Evolutionary conservation across 2,329 filamentous ascomycete genomes (phyloP), one percentile per base, ranked within the genome.

Genomic region (Aspergillus awamori): DNA sequence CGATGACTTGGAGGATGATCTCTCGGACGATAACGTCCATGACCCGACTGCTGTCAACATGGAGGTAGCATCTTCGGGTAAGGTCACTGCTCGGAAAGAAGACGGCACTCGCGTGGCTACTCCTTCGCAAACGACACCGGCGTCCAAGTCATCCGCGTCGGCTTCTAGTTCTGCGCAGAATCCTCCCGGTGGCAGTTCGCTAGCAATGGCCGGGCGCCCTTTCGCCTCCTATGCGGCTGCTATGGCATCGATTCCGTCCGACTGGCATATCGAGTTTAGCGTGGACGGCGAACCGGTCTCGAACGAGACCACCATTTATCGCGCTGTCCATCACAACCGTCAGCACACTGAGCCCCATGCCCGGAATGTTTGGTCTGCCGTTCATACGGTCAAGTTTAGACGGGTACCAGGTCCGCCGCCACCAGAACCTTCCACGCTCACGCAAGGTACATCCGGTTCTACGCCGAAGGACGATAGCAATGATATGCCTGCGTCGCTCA

Each of bases 181-280:
- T 20, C 64, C 69, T 4, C 64, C 61, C 26, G 64, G 65, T 6
- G 69, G 67, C 69, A 65, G 77, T 55, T 80, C 86, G 0, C 81
- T 88, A 15, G 84, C 88, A 1, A 77, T 66, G 71, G 75, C 81
- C 36, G 75, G 77, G 8, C 84, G 89, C 8, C 84, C 89, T 2
- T 87, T 92, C 77, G 92, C 75, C 24, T 79, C 93, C 0, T 97
- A 97, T 75, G 89, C 93, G 24, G 90, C 91, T 56, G 92, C 92
- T 4, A 86, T 96, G 56, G 91, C 93, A 68, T 83, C 91, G 13
- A 82, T 87, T 0, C 92, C 93, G 1, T 90, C 96, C 72, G 93
- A 98, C 72, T 99, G 95, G 95, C 94, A 99, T 71, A 93, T 99
- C 63, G 92, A 98, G 72, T 99, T 99, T 77, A 93, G 87, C 67